phyloP scores from a whole-genome alignment of 2,329 filamentous ascomycete species.

The Pseudogymnoascus sp. region DNA sequence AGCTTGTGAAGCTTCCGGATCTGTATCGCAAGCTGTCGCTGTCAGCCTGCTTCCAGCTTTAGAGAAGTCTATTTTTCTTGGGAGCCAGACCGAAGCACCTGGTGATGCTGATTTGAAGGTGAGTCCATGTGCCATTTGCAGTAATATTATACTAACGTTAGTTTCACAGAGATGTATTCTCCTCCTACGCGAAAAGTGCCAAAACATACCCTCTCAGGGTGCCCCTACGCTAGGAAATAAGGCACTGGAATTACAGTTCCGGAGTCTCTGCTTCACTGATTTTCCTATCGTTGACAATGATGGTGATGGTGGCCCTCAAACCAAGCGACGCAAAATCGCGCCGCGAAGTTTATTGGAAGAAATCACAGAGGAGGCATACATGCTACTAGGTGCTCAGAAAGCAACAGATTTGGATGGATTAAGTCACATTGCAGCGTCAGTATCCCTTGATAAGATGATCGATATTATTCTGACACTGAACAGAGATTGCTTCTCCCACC shows the following conservation, averaged over 20 bases:
- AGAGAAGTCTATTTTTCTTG: neutral
- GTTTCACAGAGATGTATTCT: constrained; percentile 15
- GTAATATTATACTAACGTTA: neutral
- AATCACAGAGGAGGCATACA: constrained; percentile 28
- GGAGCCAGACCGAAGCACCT: neutral
- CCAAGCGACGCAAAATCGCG: constrained; percentile 26
- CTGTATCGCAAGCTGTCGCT: constrained; percentile 17
- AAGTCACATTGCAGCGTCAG: constrained; percentile 41
- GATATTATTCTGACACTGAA: constrained; percentile 12
- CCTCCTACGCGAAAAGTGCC: constrained; percentile 19
- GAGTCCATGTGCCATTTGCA: neutral
- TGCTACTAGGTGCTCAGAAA: constrained; percentile 29
- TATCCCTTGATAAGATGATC: constrained; percentile 14
- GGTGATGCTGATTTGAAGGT: constrained; percentile 5
- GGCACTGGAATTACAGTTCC: constrained; percentile 21
- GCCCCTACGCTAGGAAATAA: constrained; percentile 18
- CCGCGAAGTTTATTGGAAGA: constrained; percentile 29
- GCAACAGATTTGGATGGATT: constrained; percentile 31
- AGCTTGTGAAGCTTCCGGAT: constrained; percentile 19
- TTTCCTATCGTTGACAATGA: neutral
- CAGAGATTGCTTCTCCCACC: constrained; percentile 36
- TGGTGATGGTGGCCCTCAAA: constrained; percentile 15
- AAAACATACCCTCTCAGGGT: constrained; percentile 3
- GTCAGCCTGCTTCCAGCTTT: constrained; percentile 20
- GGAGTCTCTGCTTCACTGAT: constrained; percentile 15